Evolutionary conservation across 1,139 yeast genomes (phyloP).

Genomic region (Saccharomyces hybrid): DNA sequence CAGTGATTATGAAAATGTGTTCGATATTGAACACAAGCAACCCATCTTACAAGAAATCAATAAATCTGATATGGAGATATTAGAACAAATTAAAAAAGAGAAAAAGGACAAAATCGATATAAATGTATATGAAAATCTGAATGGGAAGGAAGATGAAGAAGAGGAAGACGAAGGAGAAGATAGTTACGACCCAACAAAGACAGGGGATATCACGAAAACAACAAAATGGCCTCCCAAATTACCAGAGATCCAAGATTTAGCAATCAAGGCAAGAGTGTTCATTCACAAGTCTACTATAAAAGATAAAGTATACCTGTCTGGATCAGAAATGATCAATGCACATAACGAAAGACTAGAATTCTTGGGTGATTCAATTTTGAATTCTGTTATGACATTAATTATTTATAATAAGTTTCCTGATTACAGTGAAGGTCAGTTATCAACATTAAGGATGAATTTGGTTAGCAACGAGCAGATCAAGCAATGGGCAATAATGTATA

Average conservation of each 20-base stretch:
- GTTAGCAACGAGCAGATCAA: slow-evolving; percentile 70
- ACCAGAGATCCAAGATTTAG: slow-evolving; percentile 58
- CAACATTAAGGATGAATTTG: slow-evolving; percentile 60
- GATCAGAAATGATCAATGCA: slow-evolving; percentile 48
- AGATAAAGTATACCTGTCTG: slow-evolving; percentile 49
- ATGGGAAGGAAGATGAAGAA: slow-evolving; percentile 4
- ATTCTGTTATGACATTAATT: slow-evolving; percentile 62
- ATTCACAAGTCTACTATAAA: slow-evolving; percentile 71
- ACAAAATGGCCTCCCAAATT: slow-evolving; percentile 50
- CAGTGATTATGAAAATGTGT: slow-evolving; percentile 28
- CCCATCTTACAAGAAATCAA: slow-evolving; percentile 9
- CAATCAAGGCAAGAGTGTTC: slow-evolving; percentile 63
- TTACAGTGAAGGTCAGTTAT: slow-evolving; percentile 75
- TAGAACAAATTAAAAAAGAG: neutral
- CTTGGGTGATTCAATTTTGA: slow-evolving; percentile 83
- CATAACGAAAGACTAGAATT: slow-evolving; percentile 92
- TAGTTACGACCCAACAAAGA: slow-evolving; percentile 11
- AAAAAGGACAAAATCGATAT: neutral
- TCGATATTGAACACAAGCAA: slow-evolving; percentile 19
- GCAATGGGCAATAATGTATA: slow-evolving; percentile 65
- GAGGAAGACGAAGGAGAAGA: slow-evolving; percentile 17
- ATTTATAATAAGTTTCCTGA: slow-evolving; percentile 59
- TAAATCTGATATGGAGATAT: slow-evolving; percentile 14
- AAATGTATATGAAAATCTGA: slow-evolving; percentile 1
- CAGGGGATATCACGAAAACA: slow-evolving; percentile 6